Conservation (phyloP, 2,329 filamentous ascomycete genomes). For the Sclerotinia spermophila region DNA sequence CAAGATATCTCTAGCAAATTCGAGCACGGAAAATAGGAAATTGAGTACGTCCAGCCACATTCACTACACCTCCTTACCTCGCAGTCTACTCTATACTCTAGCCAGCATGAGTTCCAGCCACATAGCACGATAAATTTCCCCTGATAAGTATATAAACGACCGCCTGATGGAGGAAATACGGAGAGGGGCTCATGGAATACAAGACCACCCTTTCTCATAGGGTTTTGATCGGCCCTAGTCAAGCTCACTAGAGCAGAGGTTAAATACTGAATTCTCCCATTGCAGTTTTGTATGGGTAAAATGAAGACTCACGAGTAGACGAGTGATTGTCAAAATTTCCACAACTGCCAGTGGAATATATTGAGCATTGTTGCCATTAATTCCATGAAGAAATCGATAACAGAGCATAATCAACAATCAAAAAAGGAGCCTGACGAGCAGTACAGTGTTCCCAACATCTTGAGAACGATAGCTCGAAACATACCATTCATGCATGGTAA, state of each 20-base stretch:
- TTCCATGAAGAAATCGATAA: neutral
- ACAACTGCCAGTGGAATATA: no score
- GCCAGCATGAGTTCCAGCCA: neutral
- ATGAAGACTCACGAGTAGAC: no score
- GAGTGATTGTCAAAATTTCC: no score
- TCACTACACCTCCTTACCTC: accelerated
- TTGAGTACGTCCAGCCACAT: accelerated
- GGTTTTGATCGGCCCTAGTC: no score
- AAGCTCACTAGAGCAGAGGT: no score
- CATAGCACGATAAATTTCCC: neutral
- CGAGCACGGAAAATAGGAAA: neutral
- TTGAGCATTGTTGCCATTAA: neutral
- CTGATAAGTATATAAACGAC: neutral
- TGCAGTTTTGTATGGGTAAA: no score
- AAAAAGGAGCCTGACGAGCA: neutral
- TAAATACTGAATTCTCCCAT: no score
- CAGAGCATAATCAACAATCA: neutral
- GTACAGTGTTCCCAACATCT: no score
- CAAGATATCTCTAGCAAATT: neutral
- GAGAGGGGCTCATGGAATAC: neutral
- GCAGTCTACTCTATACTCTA: neutral
- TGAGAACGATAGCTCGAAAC: neutral
- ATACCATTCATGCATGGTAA: neutral
- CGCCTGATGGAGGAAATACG: neutral
- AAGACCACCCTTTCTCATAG: no score